Conservation (phyloP, 208 protist species). For the Trypanosoma scelopori region DNA sequence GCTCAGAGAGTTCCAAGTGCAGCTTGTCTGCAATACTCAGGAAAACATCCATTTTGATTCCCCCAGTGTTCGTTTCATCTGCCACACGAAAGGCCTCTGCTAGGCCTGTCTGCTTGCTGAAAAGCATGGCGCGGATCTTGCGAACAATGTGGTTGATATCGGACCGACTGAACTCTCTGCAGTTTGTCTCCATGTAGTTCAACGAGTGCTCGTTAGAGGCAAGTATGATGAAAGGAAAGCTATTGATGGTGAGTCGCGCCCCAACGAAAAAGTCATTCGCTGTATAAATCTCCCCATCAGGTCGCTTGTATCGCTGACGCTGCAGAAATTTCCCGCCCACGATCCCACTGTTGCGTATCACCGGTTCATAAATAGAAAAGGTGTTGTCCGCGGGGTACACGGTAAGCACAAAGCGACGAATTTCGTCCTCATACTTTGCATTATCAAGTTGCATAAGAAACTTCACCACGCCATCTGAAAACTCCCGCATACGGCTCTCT, state of each 20-base stretch:
- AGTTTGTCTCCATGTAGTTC: constrained; percentile 91
- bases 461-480: constrained; percentile 82
- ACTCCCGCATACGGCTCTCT: constrained; percentile 85
- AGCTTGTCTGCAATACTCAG: constrained; percentile 68
- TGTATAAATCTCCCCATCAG: constrained; percentile 61
- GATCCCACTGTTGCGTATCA: constrained; percentile 93
- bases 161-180: constrained; percentile 77
- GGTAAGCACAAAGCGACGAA: constrained; percentile 89
- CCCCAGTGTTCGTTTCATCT: constrained; percentile 54
- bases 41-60: constrained; percentile 81
- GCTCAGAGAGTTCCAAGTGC: constrained; percentile 81
- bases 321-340: constrained; percentile 94
- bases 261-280: constrained; percentile 91
- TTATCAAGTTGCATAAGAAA: constrained; percentile 91
- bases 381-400: constrained; percentile 94
- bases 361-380: constrained; percentile 89
- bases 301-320: constrained; percentile 68
- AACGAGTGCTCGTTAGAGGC: constrained; percentile 89
- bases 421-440: constrained; percentile 71
- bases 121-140: constrained; percentile 88
- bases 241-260: constrained; percentile 71
- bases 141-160: constrained; percentile 88
- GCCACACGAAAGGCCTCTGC: constrained; percentile 74
- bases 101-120: constrained; percentile 72
- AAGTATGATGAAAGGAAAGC: constrained; percentile 79